These are phyloP conservation scores for Parathielavia hyrcaniae DNA, from an alignment of 495 filamentous ascomycete genomes.

Conservation along the genomic window DNA sequence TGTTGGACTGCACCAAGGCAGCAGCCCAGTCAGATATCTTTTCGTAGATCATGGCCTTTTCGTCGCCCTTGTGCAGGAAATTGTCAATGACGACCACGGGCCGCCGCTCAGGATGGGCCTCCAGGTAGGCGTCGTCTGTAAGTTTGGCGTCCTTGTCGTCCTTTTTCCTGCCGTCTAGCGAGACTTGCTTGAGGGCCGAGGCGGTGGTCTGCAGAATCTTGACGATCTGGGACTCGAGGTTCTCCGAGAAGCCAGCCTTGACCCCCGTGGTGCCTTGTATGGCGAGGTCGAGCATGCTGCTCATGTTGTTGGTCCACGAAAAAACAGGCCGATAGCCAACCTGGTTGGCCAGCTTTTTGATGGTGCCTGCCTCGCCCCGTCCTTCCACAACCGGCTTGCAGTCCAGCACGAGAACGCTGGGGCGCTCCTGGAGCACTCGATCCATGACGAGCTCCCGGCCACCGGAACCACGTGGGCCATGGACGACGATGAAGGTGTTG, in stretches of 20 bases:
- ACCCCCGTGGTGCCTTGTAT: conserved; percentile 90
- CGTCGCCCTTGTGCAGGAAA: conserved; percentile 74
- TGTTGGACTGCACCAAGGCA: conserved; percentile 74
- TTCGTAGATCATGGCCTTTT: conserved; percentile 72
- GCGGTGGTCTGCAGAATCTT: conserved; percentile 90
- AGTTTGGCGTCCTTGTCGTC: conserved; percentile 65
- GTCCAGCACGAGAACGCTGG: conserved; percentile 80
- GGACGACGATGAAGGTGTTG: conserved; percentile 90
- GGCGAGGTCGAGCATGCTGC: conserved; percentile 83
- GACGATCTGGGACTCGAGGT: conserved; percentile 78
- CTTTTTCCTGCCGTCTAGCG: conserved; percentile 61
- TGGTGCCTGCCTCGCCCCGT: conserved; percentile 81
- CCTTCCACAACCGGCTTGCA: conserved; percentile 93
- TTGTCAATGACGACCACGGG: conserved; percentile 92
- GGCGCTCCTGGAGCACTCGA: conserved; percentile 69
- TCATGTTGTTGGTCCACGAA: conserved; percentile 92
- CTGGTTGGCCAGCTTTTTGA: conserved; percentile 68
- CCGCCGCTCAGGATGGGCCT: conserved; percentile 77
- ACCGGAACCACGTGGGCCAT: conserved; percentile 86
- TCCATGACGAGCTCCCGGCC: conserved; percentile 84
- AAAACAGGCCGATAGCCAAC: conserved; percentile 94
- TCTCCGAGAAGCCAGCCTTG: conserved; percentile 93
- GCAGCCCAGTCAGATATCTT: conserved; percentile 92
- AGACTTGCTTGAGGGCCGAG: conserved; percentile 69
- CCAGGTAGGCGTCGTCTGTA: conserved; percentile 81